Conservation (phyloP, 2,329 filamentous ascomycete species). For the Aureobasidium leucospermi region DNA sequence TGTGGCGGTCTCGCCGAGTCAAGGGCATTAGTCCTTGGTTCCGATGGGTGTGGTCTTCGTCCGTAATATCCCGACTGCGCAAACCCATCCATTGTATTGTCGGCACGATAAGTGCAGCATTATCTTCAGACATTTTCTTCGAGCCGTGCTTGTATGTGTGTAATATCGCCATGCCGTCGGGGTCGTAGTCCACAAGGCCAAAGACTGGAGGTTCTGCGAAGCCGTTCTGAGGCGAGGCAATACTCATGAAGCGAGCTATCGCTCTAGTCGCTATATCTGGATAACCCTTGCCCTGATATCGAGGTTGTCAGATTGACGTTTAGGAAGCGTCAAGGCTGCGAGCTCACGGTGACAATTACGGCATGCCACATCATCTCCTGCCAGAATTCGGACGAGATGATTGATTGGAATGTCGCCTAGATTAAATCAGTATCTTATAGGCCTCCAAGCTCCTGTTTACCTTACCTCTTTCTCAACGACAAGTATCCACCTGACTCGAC, state of each 20-base stretch:
- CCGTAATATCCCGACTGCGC: constrained; percentile 28
- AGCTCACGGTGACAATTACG: constrained; percentile 57
- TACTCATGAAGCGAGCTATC: constrained; percentile 52
- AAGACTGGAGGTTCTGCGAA: constrained; percentile 45
- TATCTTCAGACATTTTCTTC: constrained; percentile 54
- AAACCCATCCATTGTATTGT: constrained; percentile 60
- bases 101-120: constrained; percentile 40
- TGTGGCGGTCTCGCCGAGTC: constrained; percentile 50
- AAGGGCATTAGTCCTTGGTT: constrained; percentile 43
- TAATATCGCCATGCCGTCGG: constrained; percentile 67
- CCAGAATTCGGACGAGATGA: constrained; percentile 54
- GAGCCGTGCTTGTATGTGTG: constrained; percentile 68
- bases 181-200: constrained; percentile 66
- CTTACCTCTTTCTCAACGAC: constrained; percentile 72
- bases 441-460: neutral
- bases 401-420: constrained; percentile 67
- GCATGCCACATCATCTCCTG: constrained; percentile 45
- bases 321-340: neutral
- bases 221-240: constrained; percentile 38
- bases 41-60: constrained; percentile 21
- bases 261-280: constrained; percentile 65
- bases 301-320: neutral
- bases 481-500: constrained; percentile 54
- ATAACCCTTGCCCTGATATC: constrained; percentile 66
- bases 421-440: constrained; percentile 17